Conservation (phyloP, 352 stramenopile species). For the Globisporangium echinulatum region DNA sequence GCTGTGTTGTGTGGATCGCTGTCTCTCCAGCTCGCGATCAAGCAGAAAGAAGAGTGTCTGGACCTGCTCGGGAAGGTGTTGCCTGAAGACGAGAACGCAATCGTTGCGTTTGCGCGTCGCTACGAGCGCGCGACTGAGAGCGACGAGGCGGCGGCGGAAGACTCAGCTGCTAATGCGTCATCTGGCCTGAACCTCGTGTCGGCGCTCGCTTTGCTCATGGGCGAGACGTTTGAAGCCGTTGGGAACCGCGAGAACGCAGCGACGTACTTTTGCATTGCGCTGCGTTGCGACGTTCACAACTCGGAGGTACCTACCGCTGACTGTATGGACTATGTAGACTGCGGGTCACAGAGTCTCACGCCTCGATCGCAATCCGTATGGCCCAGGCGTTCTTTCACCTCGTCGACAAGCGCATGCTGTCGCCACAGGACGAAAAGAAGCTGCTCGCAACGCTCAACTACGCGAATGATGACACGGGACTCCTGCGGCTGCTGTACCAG, state of each 20-base stretch:
- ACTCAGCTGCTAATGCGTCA: neutral
- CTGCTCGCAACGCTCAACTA: constrained; percentile 73
- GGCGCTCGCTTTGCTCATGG: constrained; percentile 75
- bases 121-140: constrained; percentile 16
- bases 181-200: constrained; percentile 67
- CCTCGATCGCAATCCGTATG: neutral
- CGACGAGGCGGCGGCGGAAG: constrained; percentile 4
- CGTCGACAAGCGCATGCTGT: constrained; percentile 84
- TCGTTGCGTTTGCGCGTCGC: constrained; percentile 46
- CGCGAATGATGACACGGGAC: constrained; percentile 39
- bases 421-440: constrained; percentile 51
- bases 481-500: constrained; percentile 61
- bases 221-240: constrained; percentile 75
- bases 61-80: constrained; percentile 56
- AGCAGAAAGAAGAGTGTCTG: constrained; percentile 81
- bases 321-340: neutral
- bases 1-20: neutral
- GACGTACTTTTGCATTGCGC: constrained; percentile 63
- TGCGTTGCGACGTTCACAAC: constrained; percentile 82
- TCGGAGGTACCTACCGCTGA: constrained; percentile 26
- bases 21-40: constrained; percentile 44
- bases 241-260: constrained; percentile 80
- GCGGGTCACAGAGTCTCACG: neutral
- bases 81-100: constrained; percentile 47
- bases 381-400: constrained; percentile 72